A percentile compares a stretch with the other conserved stretches of the same genome.
phyloP scores from a whole-genome alignment of 2,329 filamentous ascomycete species.

The Penicillium griseofulvum region DNA sequence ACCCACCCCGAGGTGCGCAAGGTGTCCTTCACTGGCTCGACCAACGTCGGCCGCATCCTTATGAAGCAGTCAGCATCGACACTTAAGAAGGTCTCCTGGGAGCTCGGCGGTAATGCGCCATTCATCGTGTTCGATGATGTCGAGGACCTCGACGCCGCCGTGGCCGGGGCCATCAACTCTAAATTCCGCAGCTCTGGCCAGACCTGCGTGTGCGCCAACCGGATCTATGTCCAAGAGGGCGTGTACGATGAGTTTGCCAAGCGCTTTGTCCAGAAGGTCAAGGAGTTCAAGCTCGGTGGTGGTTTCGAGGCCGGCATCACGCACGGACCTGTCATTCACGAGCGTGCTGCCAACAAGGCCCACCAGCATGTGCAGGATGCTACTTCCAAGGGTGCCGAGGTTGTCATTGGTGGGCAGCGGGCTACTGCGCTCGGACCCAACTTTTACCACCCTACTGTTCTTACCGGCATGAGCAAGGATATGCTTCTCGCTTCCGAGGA shows the following conservation, averaged over 20 bases:
- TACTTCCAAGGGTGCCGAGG: conserved; percentile 69
- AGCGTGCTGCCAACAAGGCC: conserved; percentile 75
- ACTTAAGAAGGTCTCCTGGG: conserved; percentile 82
- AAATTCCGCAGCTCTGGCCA: conserved; percentile 96
- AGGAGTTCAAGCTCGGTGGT: conserved; percentile 47
- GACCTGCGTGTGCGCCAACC: conserved; percentile 82
- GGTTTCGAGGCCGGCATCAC: conserved; percentile 48
- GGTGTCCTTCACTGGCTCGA: conserved; percentile 85
- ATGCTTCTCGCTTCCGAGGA: conserved; percentile 87
- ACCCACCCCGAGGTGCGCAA: conserved; percentile 77
- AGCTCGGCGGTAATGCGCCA: conserved; percentile 90
- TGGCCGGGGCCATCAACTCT: conserved; percentile 75
- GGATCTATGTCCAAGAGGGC: conserved; percentile 53
- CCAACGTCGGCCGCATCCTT: conserved; percentile 66
- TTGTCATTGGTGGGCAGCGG: conserved; percentile 72
- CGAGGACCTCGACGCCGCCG: conserved; percentile 80
- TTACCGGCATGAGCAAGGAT: conserved; percentile 78
- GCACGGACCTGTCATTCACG: conserved; percentile 64
- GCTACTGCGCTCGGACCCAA: conserved; percentile 73
- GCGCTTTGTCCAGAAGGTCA: conserved; percentile 55
- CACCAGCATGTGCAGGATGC: conserved; percentile 78
- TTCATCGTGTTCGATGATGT: conserved; percentile 94
- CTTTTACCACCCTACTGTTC: conserved; percentile 87
- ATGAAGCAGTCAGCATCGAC: conserved; percentile 88
- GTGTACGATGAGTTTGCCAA: conserved; percentile 55